phyloP scores from a whole-genome alignment of 2,329 filamentous ascomycete genomes.

The Trichoderma atroviride region DNA sequence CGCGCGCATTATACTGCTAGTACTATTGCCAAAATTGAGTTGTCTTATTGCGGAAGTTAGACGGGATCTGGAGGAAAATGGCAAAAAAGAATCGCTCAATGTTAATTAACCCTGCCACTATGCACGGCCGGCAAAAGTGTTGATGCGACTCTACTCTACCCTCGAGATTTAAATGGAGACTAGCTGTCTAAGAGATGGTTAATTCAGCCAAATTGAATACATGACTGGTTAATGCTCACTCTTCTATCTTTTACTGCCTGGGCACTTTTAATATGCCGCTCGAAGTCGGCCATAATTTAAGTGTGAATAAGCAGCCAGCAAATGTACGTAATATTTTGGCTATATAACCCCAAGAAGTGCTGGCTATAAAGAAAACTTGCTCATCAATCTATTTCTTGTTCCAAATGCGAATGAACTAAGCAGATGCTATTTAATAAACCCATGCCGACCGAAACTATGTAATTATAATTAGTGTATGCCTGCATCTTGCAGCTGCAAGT shows the following conservation, averaged over 20 bases:
- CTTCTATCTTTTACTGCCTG: not conserved
- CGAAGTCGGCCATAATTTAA: not conserved
- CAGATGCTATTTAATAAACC: no score
- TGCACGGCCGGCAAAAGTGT: constrained; percentile 12
- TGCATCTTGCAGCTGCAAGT: no score
- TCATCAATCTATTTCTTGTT: no score
- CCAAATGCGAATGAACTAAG: no score
- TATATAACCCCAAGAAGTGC: not conserved
- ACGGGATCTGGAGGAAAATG: not conserved
- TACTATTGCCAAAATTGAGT: constrained; percentile 9
- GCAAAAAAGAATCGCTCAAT: not conserved
- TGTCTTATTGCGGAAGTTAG: not conserved
- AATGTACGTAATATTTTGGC: not conserved
- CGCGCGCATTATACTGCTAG: not conserved
- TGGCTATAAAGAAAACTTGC: not conserved
- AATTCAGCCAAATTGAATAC: constrained; percentile 16
- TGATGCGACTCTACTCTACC: not conserved
- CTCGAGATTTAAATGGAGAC: not conserved
- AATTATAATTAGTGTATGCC: no score
- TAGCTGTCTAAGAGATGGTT: not conserved
- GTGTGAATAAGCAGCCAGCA: not conserved
- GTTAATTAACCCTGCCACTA: constrained; percentile 6
- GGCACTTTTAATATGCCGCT: not conserved
- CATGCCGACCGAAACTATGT: no score
- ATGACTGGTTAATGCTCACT: constrained; percentile 2